Percentiles rank a stretch among this genome's conserved stretches.
phyloP scores from a whole-genome alignment of 345 rosid species.

The Diplotaxis tenuifolia region DNA sequence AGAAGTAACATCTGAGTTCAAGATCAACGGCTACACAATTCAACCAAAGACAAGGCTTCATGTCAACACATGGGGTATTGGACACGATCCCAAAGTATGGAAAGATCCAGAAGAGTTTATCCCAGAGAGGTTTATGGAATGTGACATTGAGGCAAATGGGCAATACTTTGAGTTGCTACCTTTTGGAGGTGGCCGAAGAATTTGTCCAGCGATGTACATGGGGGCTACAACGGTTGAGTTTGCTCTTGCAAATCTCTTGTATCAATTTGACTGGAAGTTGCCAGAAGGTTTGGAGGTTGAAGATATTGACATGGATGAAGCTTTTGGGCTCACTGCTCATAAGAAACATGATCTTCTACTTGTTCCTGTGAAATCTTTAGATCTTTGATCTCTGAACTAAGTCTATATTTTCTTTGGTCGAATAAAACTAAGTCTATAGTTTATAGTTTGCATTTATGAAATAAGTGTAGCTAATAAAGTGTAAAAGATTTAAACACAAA shows the following conservation, averaged over 20 bases:
- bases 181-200: slow-evolving; percentile 36
- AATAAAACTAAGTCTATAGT: too few species aligned
- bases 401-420: too few species aligned
- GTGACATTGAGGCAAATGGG: slow-evolving; percentile 38
- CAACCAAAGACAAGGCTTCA: slow-evolving; percentile 38
- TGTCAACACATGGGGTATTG: slow-evolving; percentile 43
- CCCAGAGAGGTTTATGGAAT: slow-evolving; percentile 39
- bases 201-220: slow-evolving; percentile 35
- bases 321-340: slow-evolving; percentile 22
- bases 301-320: slow-evolving; percentile 28
- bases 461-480: too few species aligned
- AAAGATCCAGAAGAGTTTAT: slow-evolving; percentile 35
- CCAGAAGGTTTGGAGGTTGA: slow-evolving; percentile 18
- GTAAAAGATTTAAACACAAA: neutral
- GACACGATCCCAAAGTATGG: slow-evolving; percentile 34
- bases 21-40: slow-evolving; percentile 34
- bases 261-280: slow-evolving; percentile 35
- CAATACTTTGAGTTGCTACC: slow-evolving; percentile 32
- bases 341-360: slow-evolving; percentile 26
- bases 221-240: slow-evolving; percentile 32
- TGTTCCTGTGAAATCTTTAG: slow-evolving; percentile 15
- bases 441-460: too few species aligned
- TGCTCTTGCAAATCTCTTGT: slow-evolving; percentile 35
- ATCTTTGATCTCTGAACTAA: neutral
- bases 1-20: slow-evolving; percentile 32